phyloP scores from a whole-genome alignment of 176 grass and related monocot species.

The Lolium perenne region DNA sequence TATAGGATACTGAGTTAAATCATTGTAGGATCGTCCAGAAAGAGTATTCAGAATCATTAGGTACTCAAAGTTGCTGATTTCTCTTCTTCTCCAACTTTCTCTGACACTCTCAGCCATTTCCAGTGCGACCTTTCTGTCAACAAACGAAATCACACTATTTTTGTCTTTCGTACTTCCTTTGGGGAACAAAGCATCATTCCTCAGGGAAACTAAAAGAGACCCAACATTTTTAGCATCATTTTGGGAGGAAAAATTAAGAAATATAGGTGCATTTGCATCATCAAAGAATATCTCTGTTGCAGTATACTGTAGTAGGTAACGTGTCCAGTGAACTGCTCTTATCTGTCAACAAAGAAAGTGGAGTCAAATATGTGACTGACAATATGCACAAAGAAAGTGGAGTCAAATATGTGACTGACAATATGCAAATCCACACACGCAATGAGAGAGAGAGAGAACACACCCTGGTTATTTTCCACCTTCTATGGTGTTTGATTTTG shows the following conservation, averaged over 20 bases:
- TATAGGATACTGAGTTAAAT: constrained; percentile 94
- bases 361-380: constrained; percentile 36
- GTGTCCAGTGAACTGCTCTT: constrained; percentile 94
- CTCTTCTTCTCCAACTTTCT: constrained; percentile 96
- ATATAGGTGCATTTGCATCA: constrained; percentile 81
- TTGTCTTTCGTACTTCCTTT: constrained; percentile 87
- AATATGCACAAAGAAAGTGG: constrained; percentile 25
- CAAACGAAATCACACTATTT: constrained; percentile 81
- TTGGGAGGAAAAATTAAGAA: constrained; percentile 95
- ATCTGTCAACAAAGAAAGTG: constrained; percentile 61
- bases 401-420: constrained; percentile 35
- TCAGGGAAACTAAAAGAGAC: constrained; percentile 82
- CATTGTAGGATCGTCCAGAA: constrained; percentile 93
- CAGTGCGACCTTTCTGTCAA: constrained; percentile 82
- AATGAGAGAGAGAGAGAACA: background rate
- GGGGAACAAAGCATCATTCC: constrained; percentile 92
- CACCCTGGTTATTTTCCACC: constrained; percentile 89
- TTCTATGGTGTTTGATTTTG: constrained; percentile 93
- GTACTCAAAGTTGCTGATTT: constrained; percentile 98
- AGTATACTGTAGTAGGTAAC: constrained; percentile 90
- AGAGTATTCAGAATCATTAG: constrained; percentile 96
- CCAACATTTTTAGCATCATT: constrained; percentile 91
- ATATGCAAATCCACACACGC: background rate
- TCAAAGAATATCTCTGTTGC: constrained; percentile 95
- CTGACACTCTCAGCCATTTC: constrained; percentile 92